Evolutionary conservation across 441 rosid genomes (phyloP).

Genomic region (Daphne laureola): DNA sequence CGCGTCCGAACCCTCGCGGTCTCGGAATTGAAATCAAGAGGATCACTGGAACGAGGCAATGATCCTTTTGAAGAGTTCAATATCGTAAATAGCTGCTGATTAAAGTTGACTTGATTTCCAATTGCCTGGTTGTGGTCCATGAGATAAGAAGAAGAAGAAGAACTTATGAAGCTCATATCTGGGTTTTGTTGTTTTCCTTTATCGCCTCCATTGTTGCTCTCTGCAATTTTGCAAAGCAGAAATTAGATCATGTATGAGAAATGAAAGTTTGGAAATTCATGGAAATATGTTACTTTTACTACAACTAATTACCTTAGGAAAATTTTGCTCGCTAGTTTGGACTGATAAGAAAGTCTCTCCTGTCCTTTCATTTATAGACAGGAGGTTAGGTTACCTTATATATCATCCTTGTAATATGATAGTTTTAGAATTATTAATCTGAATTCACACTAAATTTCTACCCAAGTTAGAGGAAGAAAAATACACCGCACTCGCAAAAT

Average conservation of each 20-base stretch:
- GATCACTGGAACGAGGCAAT: too few species aligned
- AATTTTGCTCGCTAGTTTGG: background rate
- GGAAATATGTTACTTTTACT: constrained; percentile 1
- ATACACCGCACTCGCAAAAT: too few species aligned
- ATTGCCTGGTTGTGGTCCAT: background rate
- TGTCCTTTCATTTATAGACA: constrained; percentile 14
- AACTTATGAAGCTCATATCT: background rate
- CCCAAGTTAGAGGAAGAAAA: too few species aligned
- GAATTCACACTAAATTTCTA: background rate
- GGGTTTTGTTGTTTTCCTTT: constrained; percentile 6
- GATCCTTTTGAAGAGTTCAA: background rate
- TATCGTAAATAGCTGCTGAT: too few species aligned
- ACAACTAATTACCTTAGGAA: constrained; percentile 10
- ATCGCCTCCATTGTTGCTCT: background rate
- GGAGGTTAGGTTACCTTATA: constrained; percentile 11
- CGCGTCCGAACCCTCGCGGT: background rate
- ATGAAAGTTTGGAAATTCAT: background rate
- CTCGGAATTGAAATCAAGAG: too few species aligned
- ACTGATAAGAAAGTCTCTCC: constrained; percentile 1
- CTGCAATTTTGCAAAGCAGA: constrained; percentile 7
- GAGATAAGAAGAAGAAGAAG: constrained; percentile 2
- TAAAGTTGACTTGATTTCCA: too few species aligned
- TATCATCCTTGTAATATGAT: background rate
- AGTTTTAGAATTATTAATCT: background rate
- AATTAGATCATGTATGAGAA: constrained; percentile 1